Percentiles rank a stretch among this genome's conserved stretches.
These are phyloP conservation scores for Aspergillus sp. DNA, from an alignment of 2,329 filamentous ascomycete species.

Conservation along the genomic window DNA sequence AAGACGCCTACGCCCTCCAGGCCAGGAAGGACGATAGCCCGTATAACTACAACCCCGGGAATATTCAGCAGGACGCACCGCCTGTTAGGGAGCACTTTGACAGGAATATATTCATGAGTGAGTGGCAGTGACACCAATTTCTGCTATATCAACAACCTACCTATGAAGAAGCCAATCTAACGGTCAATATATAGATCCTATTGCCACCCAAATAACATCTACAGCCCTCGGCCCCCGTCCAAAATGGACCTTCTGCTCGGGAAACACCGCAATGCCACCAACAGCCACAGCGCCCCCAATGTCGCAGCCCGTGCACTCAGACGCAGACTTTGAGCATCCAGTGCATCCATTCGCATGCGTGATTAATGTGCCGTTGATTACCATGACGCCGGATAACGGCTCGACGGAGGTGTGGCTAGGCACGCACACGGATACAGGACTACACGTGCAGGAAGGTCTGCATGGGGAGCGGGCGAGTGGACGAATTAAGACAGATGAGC, in stretches of 20 bases:
- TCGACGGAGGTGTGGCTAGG: slow-evolving; percentile 54
- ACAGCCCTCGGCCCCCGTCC: slow-evolving; percentile 39
- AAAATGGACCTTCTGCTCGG: slow-evolving; percentile 38
- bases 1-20: slow-evolving; percentile 36
- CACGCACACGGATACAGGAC: slow-evolving; percentile 42
- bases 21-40: slow-evolving; percentile 22
- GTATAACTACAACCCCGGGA: slow-evolving; percentile 31
- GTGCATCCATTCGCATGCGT: slow-evolving; percentile 51
- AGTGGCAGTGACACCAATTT: slow-evolving; percentile 42
- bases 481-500: slow-evolving; percentile 2
- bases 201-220: background rate
- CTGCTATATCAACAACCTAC: slow-evolving; percentile 8
- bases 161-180: no score
- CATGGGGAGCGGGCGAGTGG: background rate
- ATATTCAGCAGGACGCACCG: slow-evolving; percentile 43
- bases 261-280: slow-evolving; percentile 43
- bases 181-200: no score
- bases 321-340: slow-evolving; percentile 50
- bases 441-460: background rate
- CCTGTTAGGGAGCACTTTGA: slow-evolving; percentile 23
- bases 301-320: slow-evolving; percentile 45
- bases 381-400: slow-evolving; percentile 48
- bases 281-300: slow-evolving; percentile 1
- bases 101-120: slow-evolving; percentile 38
- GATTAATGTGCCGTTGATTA: slow-evolving; percentile 50